Conservation (phyloP, 164 flowering plant species). For the Sedum album region DNA sequence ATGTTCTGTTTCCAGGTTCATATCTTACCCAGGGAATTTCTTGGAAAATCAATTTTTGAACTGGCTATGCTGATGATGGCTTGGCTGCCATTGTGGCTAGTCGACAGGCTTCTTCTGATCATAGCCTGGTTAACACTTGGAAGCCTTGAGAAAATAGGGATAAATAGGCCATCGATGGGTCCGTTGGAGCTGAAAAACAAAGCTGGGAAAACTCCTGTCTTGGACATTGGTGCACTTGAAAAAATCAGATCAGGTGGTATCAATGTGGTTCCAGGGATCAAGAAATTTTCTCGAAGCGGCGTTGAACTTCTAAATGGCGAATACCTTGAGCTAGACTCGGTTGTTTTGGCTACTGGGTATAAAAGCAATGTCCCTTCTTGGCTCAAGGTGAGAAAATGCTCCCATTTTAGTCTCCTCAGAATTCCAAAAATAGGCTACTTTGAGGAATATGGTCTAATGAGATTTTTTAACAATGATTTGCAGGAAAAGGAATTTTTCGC, state of each 20-base stretch:
- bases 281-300: constrained; percentile 24
- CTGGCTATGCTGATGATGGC: constrained; percentile 44
- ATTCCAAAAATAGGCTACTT: not conserved
- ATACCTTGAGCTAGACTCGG: too few relatives aligned
- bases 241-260: constrained; percentile 50
- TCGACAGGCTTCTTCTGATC: constrained; percentile 47
- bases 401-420: not conserved
- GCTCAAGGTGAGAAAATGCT: constrained; percentile 53
- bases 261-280: constrained; percentile 48
- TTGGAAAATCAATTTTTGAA: constrained; percentile 58
- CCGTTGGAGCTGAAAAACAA: constrained; percentile 59
- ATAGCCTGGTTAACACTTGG: constrained; percentile 50
- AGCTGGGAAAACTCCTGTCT: constrained; percentile 62
- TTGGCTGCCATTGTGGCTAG: constrained; percentile 62
- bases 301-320: constrained; percentile 53
- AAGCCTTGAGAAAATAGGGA: constrained; percentile 43
- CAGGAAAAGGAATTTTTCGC: constrained; percentile 54
- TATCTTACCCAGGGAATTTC: constrained; percentile 62
- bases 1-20: constrained; percentile 42
- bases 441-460: not conserved
- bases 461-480: not conserved
- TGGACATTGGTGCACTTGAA: constrained; percentile 56
- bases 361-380: constrained; percentile 75
- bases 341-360: constrained; percentile 78
- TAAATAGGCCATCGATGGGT: constrained; percentile 51